Percentiles rank a stretch among this genome's conserved stretches.
phyloP scores from a whole-genome alignment of 306 rosid genomes.

The Elaeagnus macrophylla region DNA sequence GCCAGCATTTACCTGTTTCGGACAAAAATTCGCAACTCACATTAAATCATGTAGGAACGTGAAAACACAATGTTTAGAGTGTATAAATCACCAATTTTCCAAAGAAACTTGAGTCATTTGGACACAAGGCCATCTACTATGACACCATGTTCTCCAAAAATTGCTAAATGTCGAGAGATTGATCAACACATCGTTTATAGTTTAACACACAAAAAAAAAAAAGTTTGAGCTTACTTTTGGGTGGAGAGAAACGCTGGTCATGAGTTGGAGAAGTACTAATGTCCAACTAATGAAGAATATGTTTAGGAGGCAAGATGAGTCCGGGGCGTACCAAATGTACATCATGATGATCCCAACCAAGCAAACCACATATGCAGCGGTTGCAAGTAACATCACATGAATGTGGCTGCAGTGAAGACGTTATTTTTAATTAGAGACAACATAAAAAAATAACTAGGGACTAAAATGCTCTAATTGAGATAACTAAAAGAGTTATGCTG shows the following conservation, averaged over 20 bases:
- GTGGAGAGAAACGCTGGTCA: slow-evolving; percentile 89
- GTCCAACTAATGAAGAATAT: slow-evolving; percentile 91
- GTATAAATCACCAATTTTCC: too few relatives aligned
- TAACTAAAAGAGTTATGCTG: too few relatives aligned
- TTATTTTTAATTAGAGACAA: slow-evolving; percentile 7
- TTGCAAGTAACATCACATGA: slow-evolving; percentile 64
- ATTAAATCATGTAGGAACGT: slow-evolving; percentile 1
- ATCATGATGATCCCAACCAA: slow-evolving; percentile 68
- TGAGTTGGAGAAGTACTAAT: slow-evolving; percentile 76
- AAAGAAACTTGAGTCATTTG: too few relatives aligned
- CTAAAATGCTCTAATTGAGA: too few relatives aligned
- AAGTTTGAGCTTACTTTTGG: slow-evolving; percentile 49
- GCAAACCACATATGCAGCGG: slow-evolving; percentile 58
- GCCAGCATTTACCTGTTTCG: slow-evolving; percentile 64
- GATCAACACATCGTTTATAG: too few relatives aligned
- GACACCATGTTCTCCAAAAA: too few relatives aligned
- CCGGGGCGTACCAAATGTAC: slow-evolving; percentile 94
- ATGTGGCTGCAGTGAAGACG: slow-evolving; percentile 57
- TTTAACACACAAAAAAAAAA: too few relatives aligned
- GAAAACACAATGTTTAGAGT: too few relatives aligned
- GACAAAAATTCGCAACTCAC: slow-evolving; percentile 4
- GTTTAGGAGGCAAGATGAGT: slow-evolving; percentile 80
- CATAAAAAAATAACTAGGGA: not conserved
- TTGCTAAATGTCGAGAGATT: too few relatives aligned
- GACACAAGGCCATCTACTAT: too few relatives aligned